phyloP scores from a whole-genome alignment of 2,329 filamentous ascomycete species.

The Septoria linicola region DNA sequence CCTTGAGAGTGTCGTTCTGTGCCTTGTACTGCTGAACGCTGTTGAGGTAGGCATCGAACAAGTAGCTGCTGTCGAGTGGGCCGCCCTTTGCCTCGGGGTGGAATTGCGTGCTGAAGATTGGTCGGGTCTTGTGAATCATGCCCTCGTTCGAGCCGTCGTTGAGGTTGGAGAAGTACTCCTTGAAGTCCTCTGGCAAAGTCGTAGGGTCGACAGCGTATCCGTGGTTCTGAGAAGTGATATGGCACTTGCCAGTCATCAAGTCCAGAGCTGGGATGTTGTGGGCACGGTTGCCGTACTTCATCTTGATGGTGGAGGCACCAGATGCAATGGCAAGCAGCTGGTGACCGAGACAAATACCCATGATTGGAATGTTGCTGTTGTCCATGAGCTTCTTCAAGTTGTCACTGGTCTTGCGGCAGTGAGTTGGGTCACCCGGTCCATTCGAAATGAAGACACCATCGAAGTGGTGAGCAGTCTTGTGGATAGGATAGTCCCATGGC shows the following conservation, averaged over 20 bases:
- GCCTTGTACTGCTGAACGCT: constrained; percentile 88
- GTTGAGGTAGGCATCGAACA: constrained; percentile 95
- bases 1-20: constrained; percentile 67
- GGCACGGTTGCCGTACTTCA: constrained; percentile 98
- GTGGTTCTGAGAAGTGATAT: constrained; percentile 98
- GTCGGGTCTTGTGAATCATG: constrained; percentile 92
- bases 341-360: constrained; percentile 97
- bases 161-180: constrained; percentile 97
- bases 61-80: constrained; percentile 89
- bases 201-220: constrained; percentile 89
- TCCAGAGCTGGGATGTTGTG: constrained; percentile 98
- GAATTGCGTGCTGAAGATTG: constrained; percentile 98
- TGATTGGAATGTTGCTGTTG: constrained; percentile 83
- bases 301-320: constrained; percentile 88
- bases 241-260: constrained; percentile 92
- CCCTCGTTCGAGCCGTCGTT: constrained; percentile 98
- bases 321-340: constrained; percentile 89
- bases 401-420: constrained; percentile 92
- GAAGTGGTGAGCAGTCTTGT: constrained; percentile 97
- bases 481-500: constrained; percentile 94
- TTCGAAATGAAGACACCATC: constrained; percentile 99
- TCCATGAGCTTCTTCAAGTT: constrained; percentile 90
- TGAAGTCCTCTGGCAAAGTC: constrained; percentile 82
- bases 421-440: constrained; percentile 94
- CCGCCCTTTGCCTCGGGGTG: constrained; percentile 98